phyloP scores from a whole-genome alignment of 73 alveolate species.

The Uronychia binucleata region DNA sequence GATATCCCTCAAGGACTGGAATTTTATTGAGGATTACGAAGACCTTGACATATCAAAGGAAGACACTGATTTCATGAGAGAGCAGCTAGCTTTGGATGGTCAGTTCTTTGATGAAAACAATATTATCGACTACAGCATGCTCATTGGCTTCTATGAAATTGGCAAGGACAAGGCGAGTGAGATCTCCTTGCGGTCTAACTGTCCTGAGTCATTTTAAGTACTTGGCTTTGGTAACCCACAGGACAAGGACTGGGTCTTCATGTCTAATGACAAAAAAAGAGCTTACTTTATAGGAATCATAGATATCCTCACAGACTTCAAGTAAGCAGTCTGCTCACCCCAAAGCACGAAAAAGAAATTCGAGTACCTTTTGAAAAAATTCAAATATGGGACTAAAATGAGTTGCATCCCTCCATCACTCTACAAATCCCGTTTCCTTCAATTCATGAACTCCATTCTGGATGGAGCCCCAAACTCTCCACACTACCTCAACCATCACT shows the following conservation, averaged over 20 bases:
- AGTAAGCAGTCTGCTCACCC: slow-evolving; percentile 6
- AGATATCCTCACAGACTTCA: slow-evolving; percentile 75
- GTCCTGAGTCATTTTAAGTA: not conserved
- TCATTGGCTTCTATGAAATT: slow-evolving; percentile 69
- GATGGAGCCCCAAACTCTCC: not conserved
- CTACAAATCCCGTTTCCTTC: slow-evolving; percentile 18
- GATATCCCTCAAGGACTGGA: slow-evolving; percentile 87
- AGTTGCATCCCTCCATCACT: slow-evolving; percentile 77
- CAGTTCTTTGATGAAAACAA: slow-evolving; percentile 75
- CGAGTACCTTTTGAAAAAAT: slow-evolving; percentile 77
- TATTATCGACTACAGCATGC: slow-evolving; percentile 87
- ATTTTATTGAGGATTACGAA: slow-evolving; percentile 70
- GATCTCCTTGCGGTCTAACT: not conserved
- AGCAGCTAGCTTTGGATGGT: slow-evolving; percentile 78
- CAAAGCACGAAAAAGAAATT: slow-evolving; percentile 71
- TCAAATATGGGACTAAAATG: slow-evolving; percentile 76
- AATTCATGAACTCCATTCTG: slow-evolving; percentile 1
- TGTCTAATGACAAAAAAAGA: slow-evolving; percentile 29
- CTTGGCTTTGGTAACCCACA: slow-evolving; percentile 12
- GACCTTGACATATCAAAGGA: slow-evolving; percentile 57
- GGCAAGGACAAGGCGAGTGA: slow-evolving; percentile 9
- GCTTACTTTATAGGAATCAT: slow-evolving; percentile 66
- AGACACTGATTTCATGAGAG: slow-evolving; percentile 53
- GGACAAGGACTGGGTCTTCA: slow-evolving; percentile 80
- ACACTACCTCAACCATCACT: not conserved